Percentiles rank a stretch among this genome's conserved stretches.
phyloP scores from a whole-genome alignment of 202 grass and related monocot species.

The Carex sylvatica region DNA sequence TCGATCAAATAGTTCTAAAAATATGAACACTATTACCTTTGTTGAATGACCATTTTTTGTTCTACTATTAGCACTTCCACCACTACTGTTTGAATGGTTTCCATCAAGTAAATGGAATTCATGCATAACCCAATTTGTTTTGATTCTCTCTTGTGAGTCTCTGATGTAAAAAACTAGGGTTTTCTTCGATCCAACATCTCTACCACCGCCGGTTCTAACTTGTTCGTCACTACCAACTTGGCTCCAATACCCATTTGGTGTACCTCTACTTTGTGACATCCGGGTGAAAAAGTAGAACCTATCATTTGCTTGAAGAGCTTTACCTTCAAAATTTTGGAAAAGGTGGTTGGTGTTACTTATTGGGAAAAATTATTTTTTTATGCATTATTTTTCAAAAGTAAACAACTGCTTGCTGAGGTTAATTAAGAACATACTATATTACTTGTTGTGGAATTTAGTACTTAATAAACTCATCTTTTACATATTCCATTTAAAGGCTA shows the following conservation, averaged over 20 bases:
- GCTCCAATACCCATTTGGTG: slow-evolving; percentile 67
- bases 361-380: neutral
- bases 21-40: slow-evolving; percentile 38
- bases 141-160: slow-evolving; percentile 34
- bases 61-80: slow-evolving; percentile 30
- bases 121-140: slow-evolving; percentile 92
- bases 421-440: neutral
- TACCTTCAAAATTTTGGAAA: slow-evolving; percentile 46
- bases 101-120: slow-evolving; percentile 81
- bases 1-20: neutral
- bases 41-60: slow-evolving; percentile 39
- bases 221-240: slow-evolving; percentile 41
- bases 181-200: slow-evolving; percentile 62
- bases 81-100: slow-evolving; percentile 2
- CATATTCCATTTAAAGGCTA: neutral
- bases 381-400: neutral
- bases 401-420: neutral
- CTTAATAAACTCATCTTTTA: neutral
- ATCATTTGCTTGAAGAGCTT: slow-evolving; percentile 66
- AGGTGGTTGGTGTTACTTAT: neutral
- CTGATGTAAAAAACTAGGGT: slow-evolving; percentile 56
- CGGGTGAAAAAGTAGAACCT: slow-evolving; percentile 88
- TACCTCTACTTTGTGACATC: slow-evolving; percentile 36
- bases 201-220: slow-evolving; percentile 32
- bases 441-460: neutral